Conservation (phyloP, 768 basidiomycete genomes). For the Cubamyces sp. region DNA sequence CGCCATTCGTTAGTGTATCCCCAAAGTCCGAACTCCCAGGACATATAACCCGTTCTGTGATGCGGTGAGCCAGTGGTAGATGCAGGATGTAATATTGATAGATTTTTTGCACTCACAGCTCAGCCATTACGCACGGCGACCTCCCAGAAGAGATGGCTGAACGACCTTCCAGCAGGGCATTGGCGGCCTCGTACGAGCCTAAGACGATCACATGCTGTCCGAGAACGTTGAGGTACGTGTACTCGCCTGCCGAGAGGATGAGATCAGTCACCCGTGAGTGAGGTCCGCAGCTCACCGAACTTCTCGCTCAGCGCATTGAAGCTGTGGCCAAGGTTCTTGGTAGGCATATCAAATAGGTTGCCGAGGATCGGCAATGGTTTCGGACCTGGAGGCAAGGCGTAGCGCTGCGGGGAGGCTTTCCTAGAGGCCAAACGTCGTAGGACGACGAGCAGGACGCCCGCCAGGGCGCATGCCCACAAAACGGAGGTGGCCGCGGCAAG, state of each 20-base stretch:
- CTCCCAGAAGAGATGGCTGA: conserved; percentile 22
- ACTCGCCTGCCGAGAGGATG: no score
- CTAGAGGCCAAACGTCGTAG: neutral
- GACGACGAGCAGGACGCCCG: neutral
- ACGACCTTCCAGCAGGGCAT: no score
- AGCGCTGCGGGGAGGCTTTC: neutral
- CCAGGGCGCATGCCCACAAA: neutral
- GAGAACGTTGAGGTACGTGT: no score
- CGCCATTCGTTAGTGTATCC: conserved; percentile 20
- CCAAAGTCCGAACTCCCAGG: conserved; percentile 2
- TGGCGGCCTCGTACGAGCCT: no score
- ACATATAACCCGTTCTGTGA: neutral
- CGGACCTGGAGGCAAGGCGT: conserved; percentile 32
- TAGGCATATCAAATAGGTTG: conserved; percentile 30
- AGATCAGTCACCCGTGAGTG: no score
- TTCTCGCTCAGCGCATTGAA: conserved; percentile 2
- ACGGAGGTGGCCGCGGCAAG: neutral
- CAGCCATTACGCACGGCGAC: conserved; percentile 25
- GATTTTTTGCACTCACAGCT: conserved; percentile 22
- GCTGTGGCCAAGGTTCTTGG: conserved; percentile 19
- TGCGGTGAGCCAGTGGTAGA: neutral
- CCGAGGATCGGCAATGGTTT: conserved; percentile 30
- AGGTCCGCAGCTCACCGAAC: conserved; percentile 1
- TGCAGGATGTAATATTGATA: neutral
- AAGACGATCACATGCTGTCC: no score